phyloP scores from a whole-genome alignment of 192 early-diverging fungal genomes.

The Backusella liffmaniae region DNA sequence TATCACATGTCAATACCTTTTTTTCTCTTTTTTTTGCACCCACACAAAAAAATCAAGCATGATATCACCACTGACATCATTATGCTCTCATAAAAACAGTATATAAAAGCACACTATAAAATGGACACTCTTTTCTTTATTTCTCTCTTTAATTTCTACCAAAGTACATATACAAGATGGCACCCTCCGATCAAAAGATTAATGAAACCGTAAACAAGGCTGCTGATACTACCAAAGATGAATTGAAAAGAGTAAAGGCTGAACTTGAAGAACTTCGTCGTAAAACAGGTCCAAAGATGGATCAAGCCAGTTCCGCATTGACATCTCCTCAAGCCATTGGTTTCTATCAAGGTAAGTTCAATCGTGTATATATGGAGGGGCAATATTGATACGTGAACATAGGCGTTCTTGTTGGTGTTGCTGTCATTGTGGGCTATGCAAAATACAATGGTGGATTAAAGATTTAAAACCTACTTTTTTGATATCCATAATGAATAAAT shows the following conservation, averaged over 20 bases:
- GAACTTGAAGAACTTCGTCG: slow-evolving; percentile 21
- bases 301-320: slow-evolving; percentile 16
- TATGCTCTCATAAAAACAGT: background rate
- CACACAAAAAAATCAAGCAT: background rate
- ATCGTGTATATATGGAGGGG: background rate
- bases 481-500: background rate
- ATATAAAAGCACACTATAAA: background rate
- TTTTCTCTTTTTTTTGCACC: background rate
- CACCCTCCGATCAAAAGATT: slow-evolving; percentile 23
- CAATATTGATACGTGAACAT: background rate
- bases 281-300: slow-evolving; percentile 19
- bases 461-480: background rate
- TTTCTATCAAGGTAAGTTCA: slow-evolving; percentile 20
- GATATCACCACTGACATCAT: background rate
- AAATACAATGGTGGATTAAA: slow-evolving; percentile 18
- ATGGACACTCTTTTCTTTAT: background rate
- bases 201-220: slow-evolving; percentile 22
- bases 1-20: no score
- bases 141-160: background rate
- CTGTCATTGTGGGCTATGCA: slow-evolving; percentile 21
- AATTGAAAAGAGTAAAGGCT: slow-evolving; percentile 17
- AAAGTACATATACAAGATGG: slow-evolving; percentile 12
- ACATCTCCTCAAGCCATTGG: slow-evolving; percentile 23
- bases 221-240: slow-evolving; percentile 15
- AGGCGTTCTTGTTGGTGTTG: slow-evolving; percentile 25